phyloP scores from a whole-genome alignment of 139 green algal genomes.

The Picochlorum sp. region DNA sequence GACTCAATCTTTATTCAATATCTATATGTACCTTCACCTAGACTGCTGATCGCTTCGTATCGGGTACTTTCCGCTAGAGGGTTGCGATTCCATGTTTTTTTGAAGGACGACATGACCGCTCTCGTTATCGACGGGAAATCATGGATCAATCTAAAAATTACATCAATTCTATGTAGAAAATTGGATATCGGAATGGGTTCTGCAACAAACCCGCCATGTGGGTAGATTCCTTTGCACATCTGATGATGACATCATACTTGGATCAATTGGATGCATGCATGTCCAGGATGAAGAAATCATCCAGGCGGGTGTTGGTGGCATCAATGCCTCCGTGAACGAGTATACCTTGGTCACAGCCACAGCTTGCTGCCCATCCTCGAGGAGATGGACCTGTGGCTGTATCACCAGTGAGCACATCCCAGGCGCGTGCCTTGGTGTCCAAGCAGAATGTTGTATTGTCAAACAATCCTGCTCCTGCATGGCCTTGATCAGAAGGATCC shows the following conservation, averaged over 20 bases:
- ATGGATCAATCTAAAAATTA: too few species aligned
- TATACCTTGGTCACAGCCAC: not conserved
- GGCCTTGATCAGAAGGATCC: conserved; percentile 5
- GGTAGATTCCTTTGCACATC: too few species aligned
- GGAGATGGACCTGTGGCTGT: not conserved
- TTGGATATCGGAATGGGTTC: too few species aligned
- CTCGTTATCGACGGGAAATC: not conserved
- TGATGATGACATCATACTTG: too few species aligned
- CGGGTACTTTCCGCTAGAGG: conserved; percentile 13
- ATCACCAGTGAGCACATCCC: conserved; percentile 1
- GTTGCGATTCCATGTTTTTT: conserved; percentile 3
- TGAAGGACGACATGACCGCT: not conserved
- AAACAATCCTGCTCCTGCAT: conserved; percentile 12
- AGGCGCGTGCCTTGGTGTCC: not conserved
- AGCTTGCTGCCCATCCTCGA: conserved; percentile 6
- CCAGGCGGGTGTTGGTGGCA: conserved; percentile 1
- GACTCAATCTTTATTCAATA: not conserved
- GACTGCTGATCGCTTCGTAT: conserved; percentile 28
- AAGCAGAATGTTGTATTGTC: conserved; percentile 1
- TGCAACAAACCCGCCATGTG: too few species aligned
- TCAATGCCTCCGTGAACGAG: conserved; percentile 9
- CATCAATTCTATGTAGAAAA: too few species aligned
- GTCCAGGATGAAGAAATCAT: conserved; percentile 9
- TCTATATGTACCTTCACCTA: conserved; percentile 19
- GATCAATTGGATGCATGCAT: conserved; percentile 8